Evolutionary conservation across 176 grass and related monocot species (phyloP), one percentile per base, ranked within the genome.

Genomic region (Avena atlantica): DNA sequence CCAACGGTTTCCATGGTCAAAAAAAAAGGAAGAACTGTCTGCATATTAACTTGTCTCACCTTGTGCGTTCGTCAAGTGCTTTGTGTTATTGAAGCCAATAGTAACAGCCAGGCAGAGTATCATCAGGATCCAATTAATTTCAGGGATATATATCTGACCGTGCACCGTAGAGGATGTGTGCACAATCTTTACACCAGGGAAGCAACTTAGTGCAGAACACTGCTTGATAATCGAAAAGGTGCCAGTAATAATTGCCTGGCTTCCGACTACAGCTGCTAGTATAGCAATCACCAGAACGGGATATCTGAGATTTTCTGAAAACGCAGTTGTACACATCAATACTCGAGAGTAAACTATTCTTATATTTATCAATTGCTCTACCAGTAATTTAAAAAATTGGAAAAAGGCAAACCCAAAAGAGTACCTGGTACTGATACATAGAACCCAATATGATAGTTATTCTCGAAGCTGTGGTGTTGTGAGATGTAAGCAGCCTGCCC

Each of bases 161-260:
- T 96, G 97, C 21, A 92, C 81, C 16, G 88, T 91, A 12, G 94
- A 96, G 31, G 97, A 99, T 60, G 97, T 99, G 87, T 99, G 97
- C 76, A 97, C 76, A 21, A 96, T 93, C 92, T 99, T 99, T 81
- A 99, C 94, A 47, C 94, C 87, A 24, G 97, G 97, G 78, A 99
- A 99, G 81, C 97, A 99, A 68, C 80, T 90, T 86, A 97, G 86
- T 61, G 94, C 91, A 27, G 94, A 93, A 65, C 94, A 99, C 70
- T 99, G 97, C 83, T 99, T 99, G 72, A 99, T 97, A 58, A 99
- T 97, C 9, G 97, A 99, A 82, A 99, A 99, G 70, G 97, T 99
- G 25, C 97, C 97, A 0, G 97, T 99, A 45, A 99, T 99, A 58
- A 99, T 87, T 49, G 97, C 97, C 89, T 99, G 97, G 82, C 94